Conservation (phyloP, 352 stramenopile genomes). For the Phytophthora cryptogea region DNA sequence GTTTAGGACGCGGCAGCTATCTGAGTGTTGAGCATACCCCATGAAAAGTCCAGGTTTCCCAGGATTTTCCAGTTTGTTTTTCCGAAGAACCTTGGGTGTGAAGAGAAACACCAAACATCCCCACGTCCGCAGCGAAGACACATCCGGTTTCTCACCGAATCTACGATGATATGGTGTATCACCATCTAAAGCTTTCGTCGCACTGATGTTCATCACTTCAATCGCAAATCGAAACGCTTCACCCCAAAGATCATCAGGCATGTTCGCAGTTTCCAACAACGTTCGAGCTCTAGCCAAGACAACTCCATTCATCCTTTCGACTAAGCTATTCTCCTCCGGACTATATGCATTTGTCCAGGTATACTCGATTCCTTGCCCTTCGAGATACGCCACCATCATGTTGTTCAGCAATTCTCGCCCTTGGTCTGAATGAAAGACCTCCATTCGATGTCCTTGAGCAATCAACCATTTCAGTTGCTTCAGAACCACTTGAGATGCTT, state of each 20-base stretch:
- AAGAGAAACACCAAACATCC: conserved; percentile 7
- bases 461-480: neutral
- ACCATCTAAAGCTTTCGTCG: neutral
- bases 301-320: too few species aligned
- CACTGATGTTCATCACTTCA: conserved; percentile 7
- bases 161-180: neutral
- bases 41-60: conserved; percentile 5
- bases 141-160: conserved; percentile 9
- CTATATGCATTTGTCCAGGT: neutral
- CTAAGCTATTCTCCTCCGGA: conserved; percentile 12
- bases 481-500: conserved; percentile 7
- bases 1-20: conserved; percentile 4
- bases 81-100: conserved; percentile 9
- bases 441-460: too few species aligned
- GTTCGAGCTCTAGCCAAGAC: too few species aligned
- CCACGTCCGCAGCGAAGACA: conserved; percentile 10
- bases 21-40: conserved; percentile 6
- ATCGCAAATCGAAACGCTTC: conserved; percentile 6
- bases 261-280: too few species aligned
- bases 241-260: neutral
- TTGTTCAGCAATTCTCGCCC: conserved; percentile 6
- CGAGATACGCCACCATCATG: neutral
- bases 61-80: conserved; percentile 2
- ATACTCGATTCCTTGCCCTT: conserved; percentile 6
- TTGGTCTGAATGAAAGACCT: too few species aligned